A percentile compares a stretch with the other conserved stretches of the same genome.
phyloP scores from a whole-genome alignment of 106 monocot genomes.

The Narthecium ossifragum region DNA sequence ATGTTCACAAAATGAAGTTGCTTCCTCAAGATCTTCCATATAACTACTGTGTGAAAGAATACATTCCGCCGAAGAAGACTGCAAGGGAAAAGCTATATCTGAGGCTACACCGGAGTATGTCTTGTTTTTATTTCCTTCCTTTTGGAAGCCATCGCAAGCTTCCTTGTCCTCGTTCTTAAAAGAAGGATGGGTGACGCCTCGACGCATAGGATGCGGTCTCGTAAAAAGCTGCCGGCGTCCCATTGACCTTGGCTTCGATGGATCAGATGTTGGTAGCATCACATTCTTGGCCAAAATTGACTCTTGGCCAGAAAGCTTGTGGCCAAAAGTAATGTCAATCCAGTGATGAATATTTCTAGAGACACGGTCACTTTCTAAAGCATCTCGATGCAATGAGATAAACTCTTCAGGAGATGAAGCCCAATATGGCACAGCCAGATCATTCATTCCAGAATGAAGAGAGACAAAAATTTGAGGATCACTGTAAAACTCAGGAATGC shows the following conservation, averaged over 20 bases:
- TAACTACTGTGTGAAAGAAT: conserved; percentile 29
- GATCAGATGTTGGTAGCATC: conserved; percentile 70
- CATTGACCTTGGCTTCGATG: conserved; percentile 52
- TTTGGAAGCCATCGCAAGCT: conserved; percentile 4
- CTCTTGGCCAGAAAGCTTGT: conserved; percentile 78
- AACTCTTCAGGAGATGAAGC: conserved; percentile 80
- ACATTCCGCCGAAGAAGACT: conserved; percentile 1
- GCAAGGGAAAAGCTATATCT: conserved; percentile 11
- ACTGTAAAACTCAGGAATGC: conserved; percentile 94
- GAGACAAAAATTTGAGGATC: conserved; percentile 79
- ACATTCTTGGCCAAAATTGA: conserved; percentile 90
- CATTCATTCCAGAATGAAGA: conserved; percentile 84
- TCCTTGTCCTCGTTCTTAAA: conserved; percentile 11
- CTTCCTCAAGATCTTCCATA: conserved; percentile 71
- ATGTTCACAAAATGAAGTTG: conserved; percentile 55
- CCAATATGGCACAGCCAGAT: conserved; percentile 87
- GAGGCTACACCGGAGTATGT: neutral
- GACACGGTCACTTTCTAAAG: conserved; percentile 85
- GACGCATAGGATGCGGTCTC: conserved; percentile 75
- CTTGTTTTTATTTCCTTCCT: conserved; percentile 7
- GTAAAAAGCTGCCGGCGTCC: conserved; percentile 82
- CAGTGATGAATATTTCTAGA: conserved; percentile 84
- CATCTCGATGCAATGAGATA: conserved; percentile 70
- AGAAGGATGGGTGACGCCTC: conserved; percentile 11
- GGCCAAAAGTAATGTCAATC: conserved; percentile 99